Evolutionary conservation across 352 stramenopile species (phyloP).

Genomic region (Thraustochytrium sp.): DNA sequence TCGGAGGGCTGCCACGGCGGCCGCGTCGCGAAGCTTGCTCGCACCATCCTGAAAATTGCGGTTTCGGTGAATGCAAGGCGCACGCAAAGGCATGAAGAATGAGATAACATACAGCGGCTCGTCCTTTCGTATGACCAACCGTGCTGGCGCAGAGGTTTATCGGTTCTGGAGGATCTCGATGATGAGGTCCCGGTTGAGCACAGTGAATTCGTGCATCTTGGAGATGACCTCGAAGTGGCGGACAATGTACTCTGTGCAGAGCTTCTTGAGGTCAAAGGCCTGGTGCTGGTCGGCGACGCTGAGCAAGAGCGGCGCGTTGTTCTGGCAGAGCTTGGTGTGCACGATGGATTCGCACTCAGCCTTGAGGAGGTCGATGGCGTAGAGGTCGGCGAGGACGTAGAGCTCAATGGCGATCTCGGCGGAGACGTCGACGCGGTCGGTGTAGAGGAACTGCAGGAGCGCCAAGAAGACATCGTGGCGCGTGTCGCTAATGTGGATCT

Average conservation of each 20-base stretch:
- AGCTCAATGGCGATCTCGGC: constrained; percentile 86
- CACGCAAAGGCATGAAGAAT: no score
- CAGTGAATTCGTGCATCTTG: constrained; percentile 5
- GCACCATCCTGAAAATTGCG: no score
- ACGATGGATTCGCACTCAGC: constrained; percentile 66
- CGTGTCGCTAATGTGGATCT: constrained; percentile 79
- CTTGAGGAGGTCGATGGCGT: constrained; percentile 86
- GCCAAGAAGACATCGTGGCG: constrained; percentile 82
- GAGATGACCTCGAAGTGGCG: constrained; percentile 42
- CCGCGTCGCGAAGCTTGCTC: no score
- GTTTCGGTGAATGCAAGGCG: no score
- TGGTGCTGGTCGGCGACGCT: constrained; percentile 59
- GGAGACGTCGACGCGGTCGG: constrained; percentile 85
- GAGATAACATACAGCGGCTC: no score
- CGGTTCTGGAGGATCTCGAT: background rate
- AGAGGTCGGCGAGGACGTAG: constrained; percentile 86
- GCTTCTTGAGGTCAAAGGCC: constrained; percentile 59
- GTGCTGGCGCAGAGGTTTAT: background rate
- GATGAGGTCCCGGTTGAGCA: constrained; percentile 34
- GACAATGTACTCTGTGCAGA: constrained; percentile 59
- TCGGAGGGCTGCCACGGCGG: no score
- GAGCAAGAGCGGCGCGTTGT: constrained; percentile 59
- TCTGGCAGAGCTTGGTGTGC: constrained; percentile 57
- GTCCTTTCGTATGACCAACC: no score
- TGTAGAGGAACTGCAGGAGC: constrained; percentile 93